These are phyloP conservation scores for Fusarium staphyleae DNA, from an alignment of 2,329 filamentous ascomycete genomes.

Conservation along the genomic window DNA sequence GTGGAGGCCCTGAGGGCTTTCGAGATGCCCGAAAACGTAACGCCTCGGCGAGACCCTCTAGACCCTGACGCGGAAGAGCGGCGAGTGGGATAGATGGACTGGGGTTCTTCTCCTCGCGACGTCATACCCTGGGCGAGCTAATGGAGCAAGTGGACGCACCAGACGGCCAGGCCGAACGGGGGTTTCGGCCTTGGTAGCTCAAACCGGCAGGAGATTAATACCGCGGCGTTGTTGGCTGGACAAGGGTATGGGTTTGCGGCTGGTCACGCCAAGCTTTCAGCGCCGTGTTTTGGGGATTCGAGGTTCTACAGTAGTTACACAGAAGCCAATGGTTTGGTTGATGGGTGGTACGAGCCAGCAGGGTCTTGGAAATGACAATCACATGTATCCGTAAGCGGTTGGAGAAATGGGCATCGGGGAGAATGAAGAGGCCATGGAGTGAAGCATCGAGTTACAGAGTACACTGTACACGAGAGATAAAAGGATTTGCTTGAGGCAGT, in stretches of 20 bases:
- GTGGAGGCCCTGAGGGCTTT: slow-evolving; percentile 15
- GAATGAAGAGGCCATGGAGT: no score
- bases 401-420: no score
- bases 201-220: slow-evolving; percentile 31
- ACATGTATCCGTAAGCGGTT: no score
- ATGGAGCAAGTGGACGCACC: slow-evolving; percentile 15
- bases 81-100: neutral
- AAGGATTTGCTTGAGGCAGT: no score
- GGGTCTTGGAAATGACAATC: neutral
- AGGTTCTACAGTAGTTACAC: neutral
- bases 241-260: no score
- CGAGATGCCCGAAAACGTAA: slow-evolving; percentile 11
- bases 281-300: neutral
- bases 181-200: slow-evolving; percentile 31
- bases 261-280: neutral
- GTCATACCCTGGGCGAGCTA: slow-evolving; percentile 4
- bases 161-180: slow-evolving; percentile 31
- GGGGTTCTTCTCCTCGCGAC: neutral
- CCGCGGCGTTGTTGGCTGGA: neutral
- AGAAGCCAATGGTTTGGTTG: no score
- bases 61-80: neutral
- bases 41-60: slow-evolving; percentile 2
- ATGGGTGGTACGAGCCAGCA: no score
- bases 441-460: no score
- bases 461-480: no score